These are phyloP conservation scores for Dioscorea zingiberensis DNA, from an alignment of 106 monocot genomes.

Conservation along the genomic window DNA sequence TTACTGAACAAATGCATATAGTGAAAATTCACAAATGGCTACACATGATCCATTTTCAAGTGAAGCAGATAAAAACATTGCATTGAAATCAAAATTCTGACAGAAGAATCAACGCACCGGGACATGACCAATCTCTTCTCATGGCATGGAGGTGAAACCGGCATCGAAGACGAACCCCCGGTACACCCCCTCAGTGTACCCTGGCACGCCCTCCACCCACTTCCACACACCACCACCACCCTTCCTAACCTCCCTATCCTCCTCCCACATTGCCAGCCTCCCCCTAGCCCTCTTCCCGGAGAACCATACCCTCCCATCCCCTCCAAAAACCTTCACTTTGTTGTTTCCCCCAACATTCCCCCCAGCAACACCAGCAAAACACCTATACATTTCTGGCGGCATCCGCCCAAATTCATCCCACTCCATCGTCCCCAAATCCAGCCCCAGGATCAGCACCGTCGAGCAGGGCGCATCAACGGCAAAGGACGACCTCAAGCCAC, in stretches of 20 bases:
- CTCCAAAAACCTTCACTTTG: slow-evolving; percentile 97
- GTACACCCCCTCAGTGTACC: slow-evolving; percentile 70
- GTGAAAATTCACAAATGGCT: too few species aligned
- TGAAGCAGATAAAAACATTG: too few species aligned
- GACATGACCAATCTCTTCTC: slow-evolving; percentile 4
- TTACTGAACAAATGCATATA: too few species aligned
- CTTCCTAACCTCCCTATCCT: slow-evolving; percentile 29
- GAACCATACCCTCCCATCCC: slow-evolving; percentile 93
- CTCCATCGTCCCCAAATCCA: slow-evolving; percentile 76
- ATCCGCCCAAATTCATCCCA: slow-evolving; percentile 94
- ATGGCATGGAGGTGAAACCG: slow-evolving; percentile 48
- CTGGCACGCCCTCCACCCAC: slow-evolving; percentile 87
- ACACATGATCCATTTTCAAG: too few species aligned
- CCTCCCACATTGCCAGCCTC: slow-evolving; percentile 92
- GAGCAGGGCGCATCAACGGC: slow-evolving; percentile 86
- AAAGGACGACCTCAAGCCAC: slow-evolving; percentile 74
- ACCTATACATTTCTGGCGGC: slow-evolving; percentile 81
- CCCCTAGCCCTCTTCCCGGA: slow-evolving; percentile 85
- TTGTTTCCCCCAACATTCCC: slow-evolving; percentile 42
- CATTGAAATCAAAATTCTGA: too few species aligned
- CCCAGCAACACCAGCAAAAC: slow-evolving; percentile 31
- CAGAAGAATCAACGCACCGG: too few species aligned
- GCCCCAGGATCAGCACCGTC: slow-evolving; percentile 74
- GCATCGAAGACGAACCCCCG: slow-evolving; percentile 80
- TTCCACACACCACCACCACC: slow-evolving; percentile 48